Evolutionary conservation across 2,329 filamentous ascomycete genomes (phyloP).

Genomic region (Colletotrichum gigasporum): DNA sequence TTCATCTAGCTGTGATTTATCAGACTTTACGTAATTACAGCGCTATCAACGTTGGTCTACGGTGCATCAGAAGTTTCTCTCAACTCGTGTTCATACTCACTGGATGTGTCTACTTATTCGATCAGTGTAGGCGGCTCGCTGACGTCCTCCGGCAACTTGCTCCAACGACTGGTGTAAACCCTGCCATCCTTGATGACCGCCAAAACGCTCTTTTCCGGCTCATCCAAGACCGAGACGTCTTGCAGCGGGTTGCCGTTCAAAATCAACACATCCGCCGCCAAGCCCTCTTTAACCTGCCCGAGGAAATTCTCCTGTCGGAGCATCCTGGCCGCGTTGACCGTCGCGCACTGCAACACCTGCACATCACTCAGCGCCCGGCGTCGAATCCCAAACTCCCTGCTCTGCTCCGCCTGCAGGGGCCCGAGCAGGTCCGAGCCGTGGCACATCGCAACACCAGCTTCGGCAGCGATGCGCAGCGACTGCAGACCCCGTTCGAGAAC

Average conservation of each 20-base stretch:
- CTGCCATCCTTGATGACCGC: conserved; percentile 65
- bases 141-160: conserved; percentile 33
- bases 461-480: conserved; percentile 56
- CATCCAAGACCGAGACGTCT: conserved; percentile 61
- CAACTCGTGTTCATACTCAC: background rate
- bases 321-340: conserved; percentile 60
- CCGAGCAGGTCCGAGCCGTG: conserved; percentile 56
- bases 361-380: conserved; percentile 34
- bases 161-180: conserved; percentile 43
- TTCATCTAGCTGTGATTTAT: too few relatives aligned
- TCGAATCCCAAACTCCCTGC: conserved; percentile 43
- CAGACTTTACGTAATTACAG: too few relatives aligned
- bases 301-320: conserved; percentile 55
- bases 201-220: conserved; percentile 56
- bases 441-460: conserved; percentile 64
- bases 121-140: conserved; percentile 20
- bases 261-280: conserved; percentile 62
- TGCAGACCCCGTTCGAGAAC: conserved; percentile 57
- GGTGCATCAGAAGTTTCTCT: too few relatives aligned
- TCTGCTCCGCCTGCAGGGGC: conserved; percentile 41
- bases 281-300: conserved; percentile 60
- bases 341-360: conserved; percentile 42
- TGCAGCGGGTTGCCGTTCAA: conserved; percentile 63
- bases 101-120: background rate
- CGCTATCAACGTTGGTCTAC: too few relatives aligned